Conservation (phyloP, 352 stramenopile genomes). For the Phytophthora pseudosyringae region DNA sequence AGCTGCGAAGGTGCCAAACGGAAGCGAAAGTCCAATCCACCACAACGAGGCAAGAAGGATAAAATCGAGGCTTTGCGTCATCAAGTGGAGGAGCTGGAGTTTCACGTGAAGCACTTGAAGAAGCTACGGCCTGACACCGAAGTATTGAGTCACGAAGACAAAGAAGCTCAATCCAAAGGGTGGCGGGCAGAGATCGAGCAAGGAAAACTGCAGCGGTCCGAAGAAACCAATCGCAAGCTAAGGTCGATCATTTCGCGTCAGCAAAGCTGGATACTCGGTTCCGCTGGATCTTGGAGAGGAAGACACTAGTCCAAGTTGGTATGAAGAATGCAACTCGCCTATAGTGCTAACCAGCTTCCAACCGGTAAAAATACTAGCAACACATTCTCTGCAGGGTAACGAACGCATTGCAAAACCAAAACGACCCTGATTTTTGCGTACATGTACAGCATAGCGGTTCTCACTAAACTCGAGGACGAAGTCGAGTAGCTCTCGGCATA, state of each 20-base stretch:
- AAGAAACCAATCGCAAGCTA: neutral
- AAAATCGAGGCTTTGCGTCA: neutral
- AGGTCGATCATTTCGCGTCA: neutral
- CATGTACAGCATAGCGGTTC: neutral
- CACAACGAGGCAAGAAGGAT: conserved; percentile 1
- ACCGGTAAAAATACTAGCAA: neutral
- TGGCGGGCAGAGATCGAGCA: neutral
- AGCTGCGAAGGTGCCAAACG: neutral
- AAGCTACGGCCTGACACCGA: neutral
- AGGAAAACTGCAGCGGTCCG: neutral
- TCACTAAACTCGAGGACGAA: neutral
- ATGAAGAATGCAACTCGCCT: neutral
- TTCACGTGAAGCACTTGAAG: neutral
- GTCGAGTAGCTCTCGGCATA: neutral
- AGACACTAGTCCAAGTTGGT: neutral
- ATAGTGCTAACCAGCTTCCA: neutral
- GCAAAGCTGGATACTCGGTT: neutral
- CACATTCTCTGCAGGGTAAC: neutral
- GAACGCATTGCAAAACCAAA: neutral
- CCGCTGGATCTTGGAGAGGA: neutral
- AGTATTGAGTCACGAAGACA: too few species aligned
- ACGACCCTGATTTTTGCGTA: neutral
- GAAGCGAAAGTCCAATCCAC: neutral
- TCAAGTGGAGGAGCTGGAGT: neutral
- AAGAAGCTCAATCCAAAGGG: neutral